These are phyloP conservation scores for Amyloporia xantha DNA, from an alignment of 768 basidiomycete species.

Conservation along the genomic window DNA sequence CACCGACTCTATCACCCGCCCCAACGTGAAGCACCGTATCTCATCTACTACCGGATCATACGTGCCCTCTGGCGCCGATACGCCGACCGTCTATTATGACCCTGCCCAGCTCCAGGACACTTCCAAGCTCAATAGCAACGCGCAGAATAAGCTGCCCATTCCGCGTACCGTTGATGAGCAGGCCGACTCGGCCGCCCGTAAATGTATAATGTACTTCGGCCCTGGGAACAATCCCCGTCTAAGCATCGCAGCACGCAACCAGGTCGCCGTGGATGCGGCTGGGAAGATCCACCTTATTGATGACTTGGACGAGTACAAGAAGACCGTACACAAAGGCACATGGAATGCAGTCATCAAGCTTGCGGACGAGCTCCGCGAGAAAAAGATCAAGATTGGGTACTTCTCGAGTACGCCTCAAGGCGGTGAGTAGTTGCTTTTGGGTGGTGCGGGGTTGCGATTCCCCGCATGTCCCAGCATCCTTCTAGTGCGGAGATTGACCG, in stretches of 20 bases:
- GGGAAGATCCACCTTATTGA: slow-evolving; percentile 85
- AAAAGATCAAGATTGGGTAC: slow-evolving; percentile 86
- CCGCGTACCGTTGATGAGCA: slow-evolving; percentile 77
- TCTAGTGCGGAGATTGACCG: slow-evolving; percentile 21
- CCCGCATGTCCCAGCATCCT: background rate
- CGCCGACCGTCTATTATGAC: slow-evolving; percentile 65
- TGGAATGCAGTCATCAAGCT: slow-evolving; percentile 82
- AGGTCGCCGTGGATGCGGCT: slow-evolving; percentile 81
- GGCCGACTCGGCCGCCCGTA: slow-evolving; percentile 81
- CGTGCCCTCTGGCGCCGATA: slow-evolving; percentile 70
- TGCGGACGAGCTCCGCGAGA: slow-evolving; percentile 77
- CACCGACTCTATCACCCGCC: slow-evolving; percentile 70
- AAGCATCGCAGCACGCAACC: slow-evolving; percentile 75
- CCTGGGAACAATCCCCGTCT: slow-evolving; percentile 81
- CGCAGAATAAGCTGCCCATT: slow-evolving; percentile 58
- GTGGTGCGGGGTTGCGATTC: background rate
- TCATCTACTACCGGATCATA: slow-evolving; percentile 76
- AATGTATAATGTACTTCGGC: slow-evolving; percentile 77
- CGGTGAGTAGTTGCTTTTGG: slow-evolving; percentile 38
- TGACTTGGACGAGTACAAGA: slow-evolving; percentile 70
- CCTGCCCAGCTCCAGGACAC: slow-evolving; percentile 40
- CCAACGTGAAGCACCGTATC: slow-evolving; percentile 78
- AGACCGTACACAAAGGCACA: slow-evolving; percentile 63
- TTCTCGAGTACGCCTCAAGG: slow-evolving; percentile 96
- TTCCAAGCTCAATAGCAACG: slow-evolving; percentile 36